Base-by-base conservation (phyloP, 495 filamentous ascomycete species). In the Penicillium pulvis region DNA sequence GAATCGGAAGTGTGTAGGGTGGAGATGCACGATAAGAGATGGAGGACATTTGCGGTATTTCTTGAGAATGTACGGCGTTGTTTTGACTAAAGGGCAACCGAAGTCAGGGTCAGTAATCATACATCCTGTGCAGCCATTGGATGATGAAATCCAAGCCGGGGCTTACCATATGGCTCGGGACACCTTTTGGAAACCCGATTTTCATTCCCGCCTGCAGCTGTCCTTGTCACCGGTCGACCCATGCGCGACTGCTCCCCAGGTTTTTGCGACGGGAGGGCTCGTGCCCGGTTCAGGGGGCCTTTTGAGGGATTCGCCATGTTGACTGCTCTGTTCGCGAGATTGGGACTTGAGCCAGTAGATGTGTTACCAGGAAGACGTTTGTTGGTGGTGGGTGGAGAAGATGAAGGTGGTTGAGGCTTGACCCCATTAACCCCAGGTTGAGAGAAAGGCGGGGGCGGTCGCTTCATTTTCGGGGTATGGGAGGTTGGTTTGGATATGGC, bases 1-100 rank as follows among this genome's bases (percentile, higher is more conserved):
- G 71, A 99, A 96, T 49, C 91, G 88, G 69, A 96, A 97, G 74
- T 96, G 85, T 5, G 81, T 89, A 4, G 85, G 83, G 67, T 97
- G 86, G 1, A 99, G 76, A 73, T 98, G 92, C 36, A 99, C 74
- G 43, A 92, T 85, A 9, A 98, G 77, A 11, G 92, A 97, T 0
- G 95, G 93, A 12, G 83, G 83, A 10, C 77, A 77, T 62, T 87
- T 92, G 5, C 80, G 75, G 71, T 86, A 95, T 76, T 93, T 97
- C 64, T 83, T 85, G 2, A 98, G 82, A 47, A 98, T 91, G 65
- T 96, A 89, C 5, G 79, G 69, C 23, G 86, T 83, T 28, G 85
- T 89, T 69, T 87, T 83, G 31, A 90, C 87, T 90, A 53, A 55
- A 44, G 44, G 19, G 16, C 42, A 58, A 51, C 19, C 47, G 39